These are phyloP conservation scores for Oenanthe sinensis DNA, from an alignment of 129 eudicot genomes.

Conservation along the genomic window DNA sequence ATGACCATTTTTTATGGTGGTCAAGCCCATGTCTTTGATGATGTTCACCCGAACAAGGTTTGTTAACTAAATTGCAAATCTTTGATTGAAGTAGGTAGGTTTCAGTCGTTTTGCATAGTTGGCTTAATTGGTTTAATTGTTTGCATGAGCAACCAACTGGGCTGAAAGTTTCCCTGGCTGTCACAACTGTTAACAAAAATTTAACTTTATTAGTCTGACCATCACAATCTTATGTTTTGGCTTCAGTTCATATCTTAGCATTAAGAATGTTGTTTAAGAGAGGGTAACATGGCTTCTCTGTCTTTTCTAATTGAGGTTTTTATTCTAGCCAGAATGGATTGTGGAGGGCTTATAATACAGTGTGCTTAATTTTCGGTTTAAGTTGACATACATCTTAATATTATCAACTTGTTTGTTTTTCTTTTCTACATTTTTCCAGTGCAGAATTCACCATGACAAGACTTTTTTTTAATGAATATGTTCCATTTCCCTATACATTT, in stretches of 20 bases:
- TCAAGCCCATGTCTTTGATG: constrained; percentile 96
- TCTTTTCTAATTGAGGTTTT: not conserved
- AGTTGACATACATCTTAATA: not conserved
- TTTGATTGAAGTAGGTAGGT: not conserved
- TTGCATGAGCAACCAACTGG: not conserved
- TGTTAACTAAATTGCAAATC: constrained; percentile 5
- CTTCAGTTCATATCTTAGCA: not conserved
- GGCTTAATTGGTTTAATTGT: not conserved
- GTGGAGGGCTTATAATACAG: not conserved
- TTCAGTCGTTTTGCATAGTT: not conserved
- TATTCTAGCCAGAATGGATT: not conserved
- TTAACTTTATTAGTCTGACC: not conserved
- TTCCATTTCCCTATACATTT: not conserved
- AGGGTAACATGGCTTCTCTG: not conserved
- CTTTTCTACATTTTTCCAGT: not conserved
- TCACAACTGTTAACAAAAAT: not conserved
- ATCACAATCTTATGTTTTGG: not conserved
- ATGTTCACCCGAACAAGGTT: constrained; percentile 91
- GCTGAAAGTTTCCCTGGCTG: not conserved
- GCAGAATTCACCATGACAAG: not conserved
- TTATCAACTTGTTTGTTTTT: no score
- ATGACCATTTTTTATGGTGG: constrained; percentile 98
- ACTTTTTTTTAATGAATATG: not conserved
- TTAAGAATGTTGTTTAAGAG: not conserved
- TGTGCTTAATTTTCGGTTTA: not conserved